phyloP scores from a whole-genome alignment of 768 basidiomycete species.

The Boletus subcaerulescens region DNA sequence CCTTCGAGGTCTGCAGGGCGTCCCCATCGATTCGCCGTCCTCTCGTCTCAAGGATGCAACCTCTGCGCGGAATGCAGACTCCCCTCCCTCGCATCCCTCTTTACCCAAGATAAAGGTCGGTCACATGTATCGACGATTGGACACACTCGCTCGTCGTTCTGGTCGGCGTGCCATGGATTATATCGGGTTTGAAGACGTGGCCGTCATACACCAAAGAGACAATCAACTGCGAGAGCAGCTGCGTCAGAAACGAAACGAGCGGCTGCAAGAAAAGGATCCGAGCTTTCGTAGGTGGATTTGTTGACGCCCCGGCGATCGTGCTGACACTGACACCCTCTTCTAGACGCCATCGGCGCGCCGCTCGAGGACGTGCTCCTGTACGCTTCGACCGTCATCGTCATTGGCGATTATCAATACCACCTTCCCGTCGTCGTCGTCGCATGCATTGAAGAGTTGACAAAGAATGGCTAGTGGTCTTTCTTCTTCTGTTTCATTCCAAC shows the following conservation, averaged over 20 bases:
- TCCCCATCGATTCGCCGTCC: neutral
- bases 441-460: constrained; percentile 46
- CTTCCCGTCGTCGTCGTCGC: constrained; percentile 39
- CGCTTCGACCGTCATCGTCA: constrained; percentile 31
- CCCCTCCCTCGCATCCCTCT: constrained; percentile 1
- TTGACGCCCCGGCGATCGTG: neutral
- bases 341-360: constrained; percentile 38
- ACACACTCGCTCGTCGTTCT: constrained; percentile 21
- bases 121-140: constrained; percentile 26
- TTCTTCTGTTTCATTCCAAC: neutral
- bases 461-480: constrained; percentile 33
- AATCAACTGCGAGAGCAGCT: constrained; percentile 24
- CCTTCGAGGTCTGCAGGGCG: neutral
- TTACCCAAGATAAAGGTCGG: constrained; percentile 19
- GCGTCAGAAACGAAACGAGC: constrained; percentile 15
- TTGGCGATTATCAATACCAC: constrained; percentile 38
- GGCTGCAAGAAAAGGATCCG: constrained; percentile 19
- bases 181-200: constrained; percentile 23
- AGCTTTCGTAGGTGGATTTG: constrained; percentile 25
- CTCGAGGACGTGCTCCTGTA: constrained; percentile 33
- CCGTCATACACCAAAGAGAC: constrained; percentile 15
- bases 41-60: neutral
- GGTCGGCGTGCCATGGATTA: constrained; percentile 28
- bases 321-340: neutral
- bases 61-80: neutral